Evolutionary conservation across 345 rosid species (phyloP), one percentile per base, ranked within the genome.

Genomic region (Atalantia buxifolia): DNA sequence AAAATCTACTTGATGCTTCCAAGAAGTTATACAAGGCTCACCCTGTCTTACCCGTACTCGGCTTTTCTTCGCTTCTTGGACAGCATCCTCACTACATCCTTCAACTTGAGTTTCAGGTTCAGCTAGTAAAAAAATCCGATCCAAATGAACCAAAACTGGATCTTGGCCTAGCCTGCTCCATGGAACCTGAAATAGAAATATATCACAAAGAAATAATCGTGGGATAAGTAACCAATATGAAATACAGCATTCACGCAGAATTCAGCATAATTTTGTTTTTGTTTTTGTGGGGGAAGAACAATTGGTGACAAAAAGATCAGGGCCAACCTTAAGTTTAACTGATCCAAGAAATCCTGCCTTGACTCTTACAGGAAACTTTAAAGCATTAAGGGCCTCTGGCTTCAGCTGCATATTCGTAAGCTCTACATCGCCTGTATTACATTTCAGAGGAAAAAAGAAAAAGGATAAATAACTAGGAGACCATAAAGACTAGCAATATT

Each of bases 111-210:
- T 95, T 77, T 91, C 93, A 74, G 99, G 96, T 85, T 93, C 97
- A 55, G 95, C 97, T 79, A 95, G 84, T 71, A 96, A 86, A 85
- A 84, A 96, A 68, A 96, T 94, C 24, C 91, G 91, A 89, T 96
- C 99, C 86, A 96, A 86, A 81, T 75, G 86, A 84, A 96, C 98
- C 71, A 92, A 80, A 78, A 96, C 98, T 28, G 99, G 98, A 71
- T 95, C 98, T 88, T 95, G 98, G 77, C 98, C 99, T 75, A 95
- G 98, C 88, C 95, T 92, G 86, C 94, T 95, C 99, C 99, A 93
- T 9, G 98, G 99, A 71, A 95, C 99, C 99, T 95, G 90, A 69
- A 78, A 82, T 81, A 67, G 12, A 56, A 55, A 78, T 57, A 70
- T 16, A 36, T 19, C 71, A 78, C 48, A 68, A 31, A 66, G n/a